Conservation (phyloP, 1,139 yeast species). For the Geotrichum cucujoidarum region DNA sequence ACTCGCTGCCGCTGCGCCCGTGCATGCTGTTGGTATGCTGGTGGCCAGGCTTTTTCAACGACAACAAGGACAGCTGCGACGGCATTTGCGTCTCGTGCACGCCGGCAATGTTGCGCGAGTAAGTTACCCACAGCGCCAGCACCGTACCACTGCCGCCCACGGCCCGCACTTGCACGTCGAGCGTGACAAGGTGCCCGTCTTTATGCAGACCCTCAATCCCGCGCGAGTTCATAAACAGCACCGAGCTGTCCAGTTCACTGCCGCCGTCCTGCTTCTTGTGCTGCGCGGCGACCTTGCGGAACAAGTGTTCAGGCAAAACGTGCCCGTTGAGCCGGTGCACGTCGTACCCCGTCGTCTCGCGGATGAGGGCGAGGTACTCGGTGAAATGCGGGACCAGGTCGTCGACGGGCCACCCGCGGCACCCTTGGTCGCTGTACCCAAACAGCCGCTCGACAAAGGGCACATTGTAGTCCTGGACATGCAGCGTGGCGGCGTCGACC, state of each 20-base stretch:
- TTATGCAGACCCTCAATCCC: conserved; percentile 66
- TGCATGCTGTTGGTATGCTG: conserved; percentile 11
- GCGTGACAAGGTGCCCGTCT: conserved; percentile 58
- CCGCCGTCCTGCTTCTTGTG: conserved; percentile 1
- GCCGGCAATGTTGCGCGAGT: conserved; percentile 44
- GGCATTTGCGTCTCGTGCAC: conserved; percentile 41
- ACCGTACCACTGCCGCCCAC: conserved; percentile 49
- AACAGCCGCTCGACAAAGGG: conserved; percentile 75
- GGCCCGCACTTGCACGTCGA: conserved; percentile 80
- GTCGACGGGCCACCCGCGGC: conserved; percentile 51
- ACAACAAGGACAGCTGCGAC: conserved; percentile 51
- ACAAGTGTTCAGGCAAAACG: conserved; percentile 86
- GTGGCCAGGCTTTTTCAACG: conserved; percentile 36
- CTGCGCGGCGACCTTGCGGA: conserved; percentile 51
- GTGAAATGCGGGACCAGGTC: conserved; percentile 63
- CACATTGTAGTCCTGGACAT: conserved; percentile 62
- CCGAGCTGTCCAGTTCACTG: conserved; percentile 15
- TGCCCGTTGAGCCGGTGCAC: conserved; percentile 40
- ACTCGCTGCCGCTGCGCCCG: conserved; percentile 18
- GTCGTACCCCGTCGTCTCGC: conserved; percentile 30
- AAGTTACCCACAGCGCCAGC: conserved; percentile 81
- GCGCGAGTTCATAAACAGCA: conserved; percentile 25
- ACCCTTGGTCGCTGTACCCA: conserved; percentile 49
- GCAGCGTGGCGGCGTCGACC: conserved; percentile 47
- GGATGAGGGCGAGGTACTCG: conserved; percentile 48